Evolutionary conservation across 306 rosid genomes (phyloP), one percentile per base, ranked within the genome.

Genomic region (Cucurbita pepo): DNA sequence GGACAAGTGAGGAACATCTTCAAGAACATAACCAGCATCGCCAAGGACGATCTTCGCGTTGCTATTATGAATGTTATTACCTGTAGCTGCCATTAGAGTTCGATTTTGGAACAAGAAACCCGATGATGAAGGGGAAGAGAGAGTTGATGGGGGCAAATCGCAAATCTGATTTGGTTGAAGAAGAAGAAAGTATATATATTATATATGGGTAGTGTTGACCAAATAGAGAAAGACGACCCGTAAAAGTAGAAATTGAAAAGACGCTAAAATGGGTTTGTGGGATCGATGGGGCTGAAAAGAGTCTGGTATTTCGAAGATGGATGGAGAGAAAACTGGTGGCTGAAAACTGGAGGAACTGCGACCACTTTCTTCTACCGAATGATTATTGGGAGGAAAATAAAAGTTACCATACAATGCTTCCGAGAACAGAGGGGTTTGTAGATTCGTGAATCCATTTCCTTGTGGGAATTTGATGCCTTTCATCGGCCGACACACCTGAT

Each of bases 1-100:
- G n/a, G 82, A 60, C 5, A 87, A 37, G 76, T 87, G 92, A 36
- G 88, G 92, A 50, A 87, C 89, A 53, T 87, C 92, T 81, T 87
- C 82, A 5, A 87, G 87, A 6, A 85, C 84, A 65, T 85, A 87
- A 63, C 89, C 89, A 52, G 80, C 71, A 0, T 62, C 79, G 18
- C 91, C 91, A 52, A 75, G 34, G 60, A 76, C 75, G 58, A 82
- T 77, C 71, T 88, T 88, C 30, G 64, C 76, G 56, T 57, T 69
- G 57, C 7, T 47, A 50, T 19, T 66, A n/a, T 69, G 71, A 61
- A 56, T 9, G 36, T 66, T 48, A 51, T 65, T 21, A 64, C 13
- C 51, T 2, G 80, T 52, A 54, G 57, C 55, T 21, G 38, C 76
- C 86, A 75, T 77, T 11, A 45, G 36, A 44, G 21, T 34, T 59